phyloP scores from a whole-genome alignment of 2,329 filamentous ascomycete genomes.

The Fusarium luffae region DNA sequence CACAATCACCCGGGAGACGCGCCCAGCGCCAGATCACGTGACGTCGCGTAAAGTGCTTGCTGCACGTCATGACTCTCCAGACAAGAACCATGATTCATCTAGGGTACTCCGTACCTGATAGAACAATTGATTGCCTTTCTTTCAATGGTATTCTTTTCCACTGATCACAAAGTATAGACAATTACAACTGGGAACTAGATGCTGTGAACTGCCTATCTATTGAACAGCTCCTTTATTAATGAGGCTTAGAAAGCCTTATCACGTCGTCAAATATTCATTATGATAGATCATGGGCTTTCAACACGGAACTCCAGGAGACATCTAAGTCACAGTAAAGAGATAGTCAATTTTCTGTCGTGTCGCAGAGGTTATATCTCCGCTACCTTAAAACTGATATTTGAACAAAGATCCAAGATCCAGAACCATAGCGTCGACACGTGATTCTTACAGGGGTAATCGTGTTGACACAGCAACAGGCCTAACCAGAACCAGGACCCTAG shows the following conservation, averaged over 20 bases:
- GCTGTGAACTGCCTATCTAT: not conserved
- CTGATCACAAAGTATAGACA: not conserved
- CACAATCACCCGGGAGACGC: slow-evolving; percentile 42
- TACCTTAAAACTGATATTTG: not conserved
- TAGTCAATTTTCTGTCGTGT: no score
- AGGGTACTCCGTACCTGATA: not conserved
- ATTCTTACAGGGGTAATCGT: not conserved
- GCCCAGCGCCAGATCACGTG: slow-evolving; percentile 52
- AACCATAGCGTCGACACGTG: slow-evolving; percentile 31
- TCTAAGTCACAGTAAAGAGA: not conserved
- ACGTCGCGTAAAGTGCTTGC: slow-evolving; percentile 48
- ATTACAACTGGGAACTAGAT: not conserved
- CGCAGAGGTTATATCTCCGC: not conserved
- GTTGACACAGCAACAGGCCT: slow-evolving; percentile 51
- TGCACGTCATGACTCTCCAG: slow-evolving; percentile 17
- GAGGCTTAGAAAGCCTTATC: not conserved
- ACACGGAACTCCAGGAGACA: not conserved
- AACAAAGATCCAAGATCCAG: not conserved
- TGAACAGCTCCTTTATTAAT: not conserved
- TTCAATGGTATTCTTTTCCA: not conserved
- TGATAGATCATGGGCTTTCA: not conserved
- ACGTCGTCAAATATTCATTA: not conserved
- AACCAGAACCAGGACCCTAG: slow-evolving; percentile 39
- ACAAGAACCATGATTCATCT: not conserved
- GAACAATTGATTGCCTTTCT: not conserved